These are phyloP conservation scores for Epichloe bromicola DNA, from an alignment of 2,329 filamentous ascomycete genomes.

Conservation along the genomic window DNA sequence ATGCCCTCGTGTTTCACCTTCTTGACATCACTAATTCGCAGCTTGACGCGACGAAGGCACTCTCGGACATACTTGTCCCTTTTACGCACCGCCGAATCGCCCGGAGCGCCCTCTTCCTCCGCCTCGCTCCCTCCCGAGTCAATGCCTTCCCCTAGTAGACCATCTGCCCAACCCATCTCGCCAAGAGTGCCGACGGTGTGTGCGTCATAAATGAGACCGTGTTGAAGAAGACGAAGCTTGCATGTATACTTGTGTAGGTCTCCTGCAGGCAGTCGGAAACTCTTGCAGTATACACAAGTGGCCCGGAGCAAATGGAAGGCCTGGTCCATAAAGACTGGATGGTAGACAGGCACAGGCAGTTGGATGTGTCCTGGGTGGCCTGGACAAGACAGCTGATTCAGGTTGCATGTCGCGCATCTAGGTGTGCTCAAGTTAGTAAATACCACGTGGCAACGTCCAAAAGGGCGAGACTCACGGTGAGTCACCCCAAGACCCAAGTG, in stretches of 20 bases:
- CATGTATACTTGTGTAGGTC: conserved; percentile 69
- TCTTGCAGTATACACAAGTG: conserved; percentile 83
- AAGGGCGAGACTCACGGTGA: conserved; percentile 43
- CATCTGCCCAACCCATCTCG: conserved; percentile 26
- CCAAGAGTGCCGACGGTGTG: conserved; percentile 41
- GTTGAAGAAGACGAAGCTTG: conserved; percentile 73
- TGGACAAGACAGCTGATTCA: conserved; percentile 69
- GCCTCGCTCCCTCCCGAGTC: conserved; percentile 43
- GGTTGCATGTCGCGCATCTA: conserved; percentile 86
- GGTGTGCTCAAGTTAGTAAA: not conserved
- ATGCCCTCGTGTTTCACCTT: conserved; percentile 73
- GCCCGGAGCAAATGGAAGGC: conserved; percentile 72
- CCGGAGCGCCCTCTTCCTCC: conserved; percentile 45
- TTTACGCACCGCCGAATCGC: conserved; percentile 40
- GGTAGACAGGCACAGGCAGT: conserved; percentile 83
- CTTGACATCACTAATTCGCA: conserved; percentile 34
- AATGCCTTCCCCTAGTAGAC: conserved; percentile 18
- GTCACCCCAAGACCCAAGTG: conserved; percentile 81
- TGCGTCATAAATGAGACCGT: conserved; percentile 65
- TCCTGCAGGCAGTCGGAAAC: conserved; percentile 64
- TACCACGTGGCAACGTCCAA: conserved; percentile 1
- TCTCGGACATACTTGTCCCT: conserved; percentile 58
- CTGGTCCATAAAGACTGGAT: conserved; percentile 94
- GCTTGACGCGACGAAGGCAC: conserved; percentile 49
- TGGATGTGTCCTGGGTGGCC: conserved; percentile 95